Evolutionary conservation across 805 yeast genomes (phyloP).

Genomic region (Candida insectorum): DNA sequence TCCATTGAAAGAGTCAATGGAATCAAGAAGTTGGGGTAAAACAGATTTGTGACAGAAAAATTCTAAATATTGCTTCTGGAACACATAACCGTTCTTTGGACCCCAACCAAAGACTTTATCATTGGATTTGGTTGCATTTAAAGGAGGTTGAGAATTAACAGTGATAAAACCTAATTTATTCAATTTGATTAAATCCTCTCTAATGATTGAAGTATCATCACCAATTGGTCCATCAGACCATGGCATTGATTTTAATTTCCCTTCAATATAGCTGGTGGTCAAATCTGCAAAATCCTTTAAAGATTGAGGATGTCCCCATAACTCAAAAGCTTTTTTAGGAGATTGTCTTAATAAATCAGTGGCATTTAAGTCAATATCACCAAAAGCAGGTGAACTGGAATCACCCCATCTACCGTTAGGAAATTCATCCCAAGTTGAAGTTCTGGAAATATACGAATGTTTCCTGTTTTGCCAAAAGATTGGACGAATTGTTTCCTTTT

Average conservation of each 20-base stretch:
- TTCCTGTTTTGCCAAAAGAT: conserved; percentile 96
- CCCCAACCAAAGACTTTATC: conserved; percentile 91
- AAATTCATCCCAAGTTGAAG: conserved; percentile 95
- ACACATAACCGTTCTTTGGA: conserved; percentile 86
- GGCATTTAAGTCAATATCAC: conserved; percentile 81
- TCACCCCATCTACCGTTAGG: conserved; percentile 99
- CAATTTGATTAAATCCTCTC: conserved; percentile 55
- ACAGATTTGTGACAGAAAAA: conserved; percentile 66
- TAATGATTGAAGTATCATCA: conserved; percentile 66
- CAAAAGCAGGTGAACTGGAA: conserved; percentile 95
- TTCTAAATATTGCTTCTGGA: conserved; percentile 91
- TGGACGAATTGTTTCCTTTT: conserved; percentile 82
- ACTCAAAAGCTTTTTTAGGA: conserved; percentile 69
- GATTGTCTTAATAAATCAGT: conserved; percentile 79
- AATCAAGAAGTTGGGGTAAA: conserved; percentile 32
- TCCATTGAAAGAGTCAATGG: conserved; percentile 45
- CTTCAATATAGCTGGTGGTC: conserved; percentile 66
- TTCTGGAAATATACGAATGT: conserved; percentile 82
- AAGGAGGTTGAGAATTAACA: conserved; percentile 91
- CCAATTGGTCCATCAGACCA: conserved; percentile 94
- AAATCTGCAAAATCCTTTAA: conserved; percentile 59
- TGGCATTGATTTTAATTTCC: conserved; percentile 73
- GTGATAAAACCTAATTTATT: conserved; percentile 72
- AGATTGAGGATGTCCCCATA: conserved; percentile 82
- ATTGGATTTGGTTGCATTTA: conserved; percentile 71